Evolutionary conservation across 495 filamentous ascomycete species (phyloP).

Genomic region (Melanomma pulvis-pyrius): DNA sequence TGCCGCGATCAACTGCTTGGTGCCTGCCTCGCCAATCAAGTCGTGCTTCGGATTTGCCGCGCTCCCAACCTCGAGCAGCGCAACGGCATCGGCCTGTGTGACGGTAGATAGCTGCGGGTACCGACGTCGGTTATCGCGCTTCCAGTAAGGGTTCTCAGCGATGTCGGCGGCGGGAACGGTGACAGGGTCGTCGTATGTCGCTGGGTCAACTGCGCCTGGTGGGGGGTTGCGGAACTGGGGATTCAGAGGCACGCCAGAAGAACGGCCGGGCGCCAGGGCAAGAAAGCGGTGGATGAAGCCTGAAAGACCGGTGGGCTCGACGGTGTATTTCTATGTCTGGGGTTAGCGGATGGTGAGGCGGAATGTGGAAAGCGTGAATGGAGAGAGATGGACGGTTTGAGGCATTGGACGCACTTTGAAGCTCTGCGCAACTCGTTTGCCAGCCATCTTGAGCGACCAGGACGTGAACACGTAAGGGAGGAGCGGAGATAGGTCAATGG

Average conservation of each 20-base stretch:
- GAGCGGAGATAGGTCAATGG: constrained; percentile 13
- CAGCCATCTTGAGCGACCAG: constrained; percentile 7
- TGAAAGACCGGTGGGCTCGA: constrained; percentile 90
- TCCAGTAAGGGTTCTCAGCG: constrained; percentile 98
- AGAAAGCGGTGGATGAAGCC: constrained; percentile 75
- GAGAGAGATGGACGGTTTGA: too few species aligned
- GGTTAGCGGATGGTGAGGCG: not conserved
- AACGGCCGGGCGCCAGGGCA: constrained; percentile 85
- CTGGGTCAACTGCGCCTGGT: constrained; percentile 76
- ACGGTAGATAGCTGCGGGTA: constrained; percentile 85
- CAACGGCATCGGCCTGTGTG: constrained; percentile 81
- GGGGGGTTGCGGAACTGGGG: constrained; percentile 87
- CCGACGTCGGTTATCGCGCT: constrained; percentile 81
- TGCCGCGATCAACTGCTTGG: constrained; percentile 77
- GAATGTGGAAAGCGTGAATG: not conserved
- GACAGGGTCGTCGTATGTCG: constrained; percentile 83
- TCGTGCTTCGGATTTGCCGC: constrained; percentile 78
- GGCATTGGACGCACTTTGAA: constrained; percentile 1
- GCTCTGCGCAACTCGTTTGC: constrained; percentile 2
- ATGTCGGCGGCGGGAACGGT: constrained; percentile 91
- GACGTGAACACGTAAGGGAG: not conserved
- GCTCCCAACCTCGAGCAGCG: constrained; percentile 82
- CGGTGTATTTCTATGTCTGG: constrained; percentile 83
- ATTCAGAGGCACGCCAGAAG: constrained; percentile 89
- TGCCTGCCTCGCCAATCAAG: constrained; percentile 77